Conservation (phyloP, 2,329 filamentous ascomycete genomes). For the Trichoderma asperellum region DNA sequence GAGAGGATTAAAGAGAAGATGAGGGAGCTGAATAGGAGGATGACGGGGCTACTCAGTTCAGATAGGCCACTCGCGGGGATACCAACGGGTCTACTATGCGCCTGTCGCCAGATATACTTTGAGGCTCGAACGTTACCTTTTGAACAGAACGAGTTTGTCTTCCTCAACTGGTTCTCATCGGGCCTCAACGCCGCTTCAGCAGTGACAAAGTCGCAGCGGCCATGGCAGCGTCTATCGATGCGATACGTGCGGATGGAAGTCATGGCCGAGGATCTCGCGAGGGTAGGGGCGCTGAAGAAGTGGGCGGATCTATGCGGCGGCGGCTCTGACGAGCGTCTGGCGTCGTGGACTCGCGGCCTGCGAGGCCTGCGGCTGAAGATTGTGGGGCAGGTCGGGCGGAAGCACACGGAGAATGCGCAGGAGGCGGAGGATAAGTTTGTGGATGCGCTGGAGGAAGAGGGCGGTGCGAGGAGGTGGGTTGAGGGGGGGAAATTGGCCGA, state of each 20-base stretch:
- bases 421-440: constrained; percentile 17
- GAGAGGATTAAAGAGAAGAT: constrained; percentile 1
- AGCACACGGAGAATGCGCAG: constrained; percentile 27
- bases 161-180: constrained; percentile 51
- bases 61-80: constrained; percentile 46
- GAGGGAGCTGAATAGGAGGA: constrained; percentile 9
- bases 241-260: constrained; percentile 49
- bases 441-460: constrained; percentile 29
- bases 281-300: constrained; percentile 36
- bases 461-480: constrained; percentile 32
- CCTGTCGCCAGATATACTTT: constrained; percentile 48
- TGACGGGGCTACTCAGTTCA: constrained; percentile 37
- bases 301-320: constrained; percentile 46
- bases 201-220: constrained; percentile 41
- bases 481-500: constrained; percentile 40
- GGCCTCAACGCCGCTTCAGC: constrained; percentile 48
- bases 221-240: constrained; percentile 50
- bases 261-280: constrained; percentile 43
- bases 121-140: constrained; percentile 50
- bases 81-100: constrained; percentile 46
- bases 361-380: constrained; percentile 48
- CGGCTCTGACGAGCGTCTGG: constrained; percentile 4
- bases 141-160: constrained; percentile 50
- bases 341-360: constrained; percentile 42
- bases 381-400: constrained; percentile 35